Evolutionary conservation across 352 stramenopile genomes (phyloP).

Genomic region (Globisporangium lucens): DNA sequence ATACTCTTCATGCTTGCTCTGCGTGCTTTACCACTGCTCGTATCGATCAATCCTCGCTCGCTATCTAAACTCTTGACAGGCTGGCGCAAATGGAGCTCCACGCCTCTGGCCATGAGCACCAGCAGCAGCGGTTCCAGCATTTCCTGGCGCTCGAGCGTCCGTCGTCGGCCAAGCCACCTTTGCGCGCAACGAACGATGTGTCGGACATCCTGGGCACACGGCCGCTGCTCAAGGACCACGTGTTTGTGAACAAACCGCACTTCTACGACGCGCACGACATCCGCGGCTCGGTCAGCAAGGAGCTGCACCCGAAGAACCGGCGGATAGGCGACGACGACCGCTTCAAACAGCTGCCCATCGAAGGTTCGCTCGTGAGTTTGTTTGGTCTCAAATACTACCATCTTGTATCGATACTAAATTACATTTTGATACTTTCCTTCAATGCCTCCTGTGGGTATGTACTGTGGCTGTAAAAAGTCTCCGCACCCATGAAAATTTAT

Average conservation of each 20-base stretch:
- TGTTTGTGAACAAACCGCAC: slow-evolving; percentile 64
- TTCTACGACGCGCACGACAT: slow-evolving; percentile 65
- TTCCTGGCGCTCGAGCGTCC: slow-evolving; percentile 42
- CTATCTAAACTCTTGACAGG: background rate
- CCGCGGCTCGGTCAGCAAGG: slow-evolving; percentile 49
- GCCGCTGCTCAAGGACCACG: slow-evolving; percentile 55
- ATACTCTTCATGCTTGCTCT: background rate
- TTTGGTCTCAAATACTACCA: background rate
- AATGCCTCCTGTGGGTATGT: background rate
- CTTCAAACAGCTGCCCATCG: slow-evolving; percentile 70
- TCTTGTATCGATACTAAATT: background rate
- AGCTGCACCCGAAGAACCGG: slow-evolving; percentile 53
- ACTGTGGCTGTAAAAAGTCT: no score
- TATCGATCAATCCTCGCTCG: background rate
- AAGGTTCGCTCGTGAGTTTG: slow-evolving; percentile 23
- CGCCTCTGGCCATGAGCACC: slow-evolving; percentile 21
- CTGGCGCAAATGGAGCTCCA: slow-evolving; percentile 8
- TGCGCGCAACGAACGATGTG: slow-evolving; percentile 61
- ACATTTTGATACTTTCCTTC: background rate
- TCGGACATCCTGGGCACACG: slow-evolving; percentile 54
- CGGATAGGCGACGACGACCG: slow-evolving; percentile 48
- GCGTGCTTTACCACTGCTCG: background rate
- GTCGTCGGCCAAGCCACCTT: slow-evolving; percentile 25
- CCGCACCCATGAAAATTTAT: no score
- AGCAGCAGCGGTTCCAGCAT: slow-evolving; percentile 35